Evolutionary conservation across 768 basidiomycete species (phyloP), one percentile per base, ranked within the genome.

Genomic region (Galerina sulciceps): DNA sequence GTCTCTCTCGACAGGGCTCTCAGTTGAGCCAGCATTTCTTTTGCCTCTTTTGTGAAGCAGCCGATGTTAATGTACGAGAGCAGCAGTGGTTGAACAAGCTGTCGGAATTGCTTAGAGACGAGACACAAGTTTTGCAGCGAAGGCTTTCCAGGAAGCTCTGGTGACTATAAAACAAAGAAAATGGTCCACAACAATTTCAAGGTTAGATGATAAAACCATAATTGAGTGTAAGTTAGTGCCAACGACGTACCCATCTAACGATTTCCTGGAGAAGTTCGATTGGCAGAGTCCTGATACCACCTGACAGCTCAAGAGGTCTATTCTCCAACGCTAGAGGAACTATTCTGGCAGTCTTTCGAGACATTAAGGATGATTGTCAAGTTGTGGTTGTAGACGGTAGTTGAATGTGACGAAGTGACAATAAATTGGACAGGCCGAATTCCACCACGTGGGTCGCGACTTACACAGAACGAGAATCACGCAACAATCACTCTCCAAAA

Each of bases 251-350:
- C 57, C 50, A 58, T n/a, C 22, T 40, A 11, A 58, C 18, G 13
- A 58, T 58, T 26, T 58, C 57, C 14, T n/a, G 18, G 11, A 58
- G 51, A n/a, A 58, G 6, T 23, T 58, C 57, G 8, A 36, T 17
- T 31, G 57, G 57, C 10, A 58, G n/a, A 26, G 35, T 31, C 4
- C 26, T 15, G n/a, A 49, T 18, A 8, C 6, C 11, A 45, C 23
- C 44, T 14, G 17, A 14, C 17, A 11, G 44, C 13, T 45, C 18
- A 22, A 23, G n/a, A n/a, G n/a, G n/a, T n/a, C n/a, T n/a, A n/a
- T n/a, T n/a, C n/a, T n/a, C n/a, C n/a, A n/a, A n/a, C n/a, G n/a
- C n/a, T n/a, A n/a, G n/a, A n/a, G n/a, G n/a, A n/a, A n/a, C n/a
- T n/a, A n/a, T n/a, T n/a, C n/a, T n/a, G n/a, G n/a, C n/a, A n/a